A percentile compares a stretch with the other conserved stretches of the same genome.
phyloP scores from a whole-genome alignment of 2,329 filamentous ascomycete genomes.

The Drechslerella coelobrocha region DNA sequence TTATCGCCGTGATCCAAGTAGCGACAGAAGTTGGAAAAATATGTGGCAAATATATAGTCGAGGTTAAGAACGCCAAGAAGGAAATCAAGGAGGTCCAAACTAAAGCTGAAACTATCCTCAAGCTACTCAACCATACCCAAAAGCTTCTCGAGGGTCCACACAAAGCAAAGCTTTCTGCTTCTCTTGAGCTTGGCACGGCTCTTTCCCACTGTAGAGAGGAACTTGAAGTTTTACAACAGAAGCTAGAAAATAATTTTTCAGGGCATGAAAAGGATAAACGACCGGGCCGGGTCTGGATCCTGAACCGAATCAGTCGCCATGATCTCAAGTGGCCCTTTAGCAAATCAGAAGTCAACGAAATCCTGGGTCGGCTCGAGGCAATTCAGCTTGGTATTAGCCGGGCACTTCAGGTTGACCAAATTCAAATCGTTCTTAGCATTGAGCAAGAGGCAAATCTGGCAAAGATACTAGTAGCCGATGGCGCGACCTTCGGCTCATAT shows the following conservation, averaged over 20 bases:
- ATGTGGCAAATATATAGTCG: background rate
- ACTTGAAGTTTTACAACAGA: slow-evolving; percentile 3
- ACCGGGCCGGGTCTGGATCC: background rate
- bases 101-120: background rate
- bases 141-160: background rate
- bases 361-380: background rate
- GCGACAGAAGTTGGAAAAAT: background rate
- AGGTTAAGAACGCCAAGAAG: background rate
- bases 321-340: background rate
- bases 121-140: background rate
- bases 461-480: slow-evolving; percentile 28
- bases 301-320: too few species aligned
- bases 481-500: slow-evolving; percentile 52
- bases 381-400: background rate
- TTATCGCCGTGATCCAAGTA: background rate
- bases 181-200: background rate
- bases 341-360: background rate
- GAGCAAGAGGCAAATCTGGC: slow-evolving; percentile 9
- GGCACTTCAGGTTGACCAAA: slow-evolving; percentile 11
- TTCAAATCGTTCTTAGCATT: background rate
- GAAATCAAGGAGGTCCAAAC: background rate
- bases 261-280: background rate
- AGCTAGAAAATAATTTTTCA: slow-evolving; percentile 6
- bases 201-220: background rate
- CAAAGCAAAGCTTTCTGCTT: background rate